These are phyloP conservation scores for Phytophthora constricta DNA, from an alignment of 352 stramenopile genomes.

Conservation along the genomic window DNA sequence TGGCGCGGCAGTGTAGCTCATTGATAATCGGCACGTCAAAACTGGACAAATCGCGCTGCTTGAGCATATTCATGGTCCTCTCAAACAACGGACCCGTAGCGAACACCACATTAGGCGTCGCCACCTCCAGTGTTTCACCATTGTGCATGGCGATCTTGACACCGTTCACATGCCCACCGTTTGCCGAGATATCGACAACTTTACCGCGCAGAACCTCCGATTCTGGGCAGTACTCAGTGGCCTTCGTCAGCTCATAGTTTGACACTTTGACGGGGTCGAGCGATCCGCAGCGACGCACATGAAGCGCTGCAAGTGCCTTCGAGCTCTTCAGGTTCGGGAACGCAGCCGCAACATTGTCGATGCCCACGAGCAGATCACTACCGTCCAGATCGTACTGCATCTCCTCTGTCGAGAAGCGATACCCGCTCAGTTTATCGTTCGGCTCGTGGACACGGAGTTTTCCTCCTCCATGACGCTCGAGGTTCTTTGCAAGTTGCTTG, in stretches of 20 bases:
- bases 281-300: slow-evolving; percentile 75
- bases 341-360: slow-evolving; percentile 57
- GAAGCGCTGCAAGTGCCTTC: slow-evolving; percentile 59
- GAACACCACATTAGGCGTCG: slow-evolving; percentile 73
- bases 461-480: slow-evolving; percentile 62
- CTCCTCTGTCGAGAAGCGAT: slow-evolving; percentile 50
- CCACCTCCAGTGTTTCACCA: slow-evolving; percentile 63
- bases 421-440: slow-evolving; percentile 43
- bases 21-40: slow-evolving; percentile 75
- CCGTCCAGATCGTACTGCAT: slow-evolving; percentile 72
- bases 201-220: slow-evolving; percentile 63
- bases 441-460: slow-evolving; percentile 54
- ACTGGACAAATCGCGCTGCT: slow-evolving; percentile 54
- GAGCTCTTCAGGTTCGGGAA: slow-evolving; percentile 73
- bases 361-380: slow-evolving; percentile 69
- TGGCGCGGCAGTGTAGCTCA: slow-evolving; percentile 72
- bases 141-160: slow-evolving; percentile 59
- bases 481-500: slow-evolving; percentile 48
- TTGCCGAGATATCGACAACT: slow-evolving; percentile 64
- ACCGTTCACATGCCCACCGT: slow-evolving; percentile 55
- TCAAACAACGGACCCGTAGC: slow-evolving; percentile 75
- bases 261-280: slow-evolving; percentile 78
- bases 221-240: slow-evolving; percentile 64
- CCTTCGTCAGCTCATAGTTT: slow-evolving; percentile 72
- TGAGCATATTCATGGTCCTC: slow-evolving; percentile 67